phyloP scores from a whole-genome alignment of 371 early-diverging fungal genomes.

The Mortierella sp. region DNA sequence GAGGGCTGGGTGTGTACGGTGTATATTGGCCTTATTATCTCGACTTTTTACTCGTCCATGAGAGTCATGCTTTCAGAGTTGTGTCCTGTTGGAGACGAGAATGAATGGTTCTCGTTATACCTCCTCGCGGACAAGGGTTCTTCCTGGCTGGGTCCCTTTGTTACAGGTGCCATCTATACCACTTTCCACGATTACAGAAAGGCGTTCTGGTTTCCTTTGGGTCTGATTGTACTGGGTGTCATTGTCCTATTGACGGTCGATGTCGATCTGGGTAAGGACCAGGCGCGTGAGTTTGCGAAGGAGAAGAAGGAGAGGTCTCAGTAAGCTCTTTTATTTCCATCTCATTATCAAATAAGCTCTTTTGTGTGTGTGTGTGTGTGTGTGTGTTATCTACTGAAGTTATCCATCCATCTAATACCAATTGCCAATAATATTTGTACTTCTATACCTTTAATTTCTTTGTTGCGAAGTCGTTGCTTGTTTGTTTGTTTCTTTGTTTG shows the following conservation, averaged over 20 bases:
- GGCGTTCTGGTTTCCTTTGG: conserved; percentile 60
- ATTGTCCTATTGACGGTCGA: conserved; percentile 59
- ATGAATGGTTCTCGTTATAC: conserved; percentile 68
- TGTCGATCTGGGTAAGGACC: conserved; percentile 62
- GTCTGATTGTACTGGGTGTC: conserved; percentile 43
- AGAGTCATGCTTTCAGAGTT: conserved; percentile 65
- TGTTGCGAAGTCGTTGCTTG: not conserved
- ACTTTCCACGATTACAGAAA: conserved; percentile 50
- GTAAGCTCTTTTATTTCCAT: not conserved
- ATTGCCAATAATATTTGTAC: not conserved
- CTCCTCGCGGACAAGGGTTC: conserved; percentile 77
- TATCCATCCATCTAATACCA: not conserved
- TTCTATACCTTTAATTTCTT: not conserved
- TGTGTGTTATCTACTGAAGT: not conserved
- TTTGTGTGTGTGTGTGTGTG: too few species aligned
- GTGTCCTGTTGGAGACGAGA: conserved; percentile 65
- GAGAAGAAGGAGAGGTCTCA: conserved; percentile 24
- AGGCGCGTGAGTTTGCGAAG: conserved; percentile 53
- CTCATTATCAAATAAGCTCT: not conserved
- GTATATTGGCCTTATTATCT: conserved; percentile 36
- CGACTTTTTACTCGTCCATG: conserved; percentile 40
- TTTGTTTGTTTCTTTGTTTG: not conserved
- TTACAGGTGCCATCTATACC: conserved; percentile 63
- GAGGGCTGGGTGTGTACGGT: conserved; percentile 38
- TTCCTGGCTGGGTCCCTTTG: conserved; percentile 72